These are phyloP conservation scores for Whalleya microplaca DNA, from an alignment of 2,329 filamentous ascomycete species.

Conservation along the genomic window DNA sequence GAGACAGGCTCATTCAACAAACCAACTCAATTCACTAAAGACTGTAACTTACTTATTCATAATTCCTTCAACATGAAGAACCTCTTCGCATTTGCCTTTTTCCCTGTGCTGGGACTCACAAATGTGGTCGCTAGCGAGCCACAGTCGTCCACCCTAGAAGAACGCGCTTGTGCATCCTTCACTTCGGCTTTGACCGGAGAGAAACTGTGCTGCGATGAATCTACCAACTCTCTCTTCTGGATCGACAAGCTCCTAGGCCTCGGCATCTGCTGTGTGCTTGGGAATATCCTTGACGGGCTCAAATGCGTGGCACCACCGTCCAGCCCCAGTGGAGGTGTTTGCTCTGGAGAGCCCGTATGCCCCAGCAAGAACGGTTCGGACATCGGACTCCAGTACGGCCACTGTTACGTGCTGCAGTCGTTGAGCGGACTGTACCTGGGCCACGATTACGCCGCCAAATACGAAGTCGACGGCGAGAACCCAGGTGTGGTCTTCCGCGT, in stretches of 20 bases:
- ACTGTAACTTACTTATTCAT: background rate
- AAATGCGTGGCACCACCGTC: constrained; percentile 6
- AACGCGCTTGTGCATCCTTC: constrained; percentile 3
- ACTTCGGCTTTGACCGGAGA: constrained; percentile 11
- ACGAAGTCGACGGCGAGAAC: constrained; percentile 17
- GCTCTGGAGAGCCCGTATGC: constrained; percentile 11
- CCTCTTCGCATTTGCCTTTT: constrained; percentile 6
- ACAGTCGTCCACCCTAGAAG: constrained; percentile 1
- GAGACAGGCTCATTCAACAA: constrained; percentile 1
- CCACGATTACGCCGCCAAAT: constrained; percentile 16
- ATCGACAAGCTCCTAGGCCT: constrained; percentile 7
- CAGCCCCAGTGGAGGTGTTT: constrained; percentile 2
- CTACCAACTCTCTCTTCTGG: constrained; percentile 11
- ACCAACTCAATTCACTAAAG: background rate
- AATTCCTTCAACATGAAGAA: constrained; percentile 9
- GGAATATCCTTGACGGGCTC: constrained; percentile 13
- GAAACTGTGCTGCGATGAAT: constrained; percentile 6
- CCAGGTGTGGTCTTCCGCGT: constrained; percentile 19
- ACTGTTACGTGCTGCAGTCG: constrained; percentile 16
- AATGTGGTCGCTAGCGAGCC: background rate
- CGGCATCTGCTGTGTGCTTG: constrained; percentile 14
- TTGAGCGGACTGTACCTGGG: constrained; percentile 13
- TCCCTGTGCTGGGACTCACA: constrained; percentile 7
- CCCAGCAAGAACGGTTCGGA: constrained; percentile 7
- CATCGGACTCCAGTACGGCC: constrained; percentile 17